Conservation (phyloP, 768 basidiomycete species). For the Pisolithus marmoratus region DNA sequence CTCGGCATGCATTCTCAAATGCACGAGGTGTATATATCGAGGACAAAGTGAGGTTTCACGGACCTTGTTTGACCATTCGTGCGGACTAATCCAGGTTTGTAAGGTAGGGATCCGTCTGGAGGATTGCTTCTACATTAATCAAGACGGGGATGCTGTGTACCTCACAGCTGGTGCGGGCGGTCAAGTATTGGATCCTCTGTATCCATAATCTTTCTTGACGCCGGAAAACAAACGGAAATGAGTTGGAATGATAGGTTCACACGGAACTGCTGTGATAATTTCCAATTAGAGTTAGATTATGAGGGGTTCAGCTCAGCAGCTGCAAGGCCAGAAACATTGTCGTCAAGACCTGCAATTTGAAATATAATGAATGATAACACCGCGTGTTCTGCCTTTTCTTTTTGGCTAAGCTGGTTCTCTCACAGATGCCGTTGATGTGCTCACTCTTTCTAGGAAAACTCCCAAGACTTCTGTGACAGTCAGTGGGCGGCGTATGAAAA, state of each 20-base stretch:
- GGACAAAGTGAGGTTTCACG: slow-evolving; percentile 42
- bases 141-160: slow-evolving; percentile 47
- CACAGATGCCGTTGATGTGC: no score
- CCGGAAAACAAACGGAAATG: slow-evolving; percentile 20
- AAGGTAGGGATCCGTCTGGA: slow-evolving; percentile 78
- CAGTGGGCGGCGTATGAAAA: no score
- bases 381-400: no score
- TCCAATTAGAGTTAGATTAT: neutral
- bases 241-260: neutral
- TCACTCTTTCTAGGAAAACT: no score
- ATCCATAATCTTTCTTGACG: slow-evolving; percentile 21
- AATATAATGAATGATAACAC: no score
- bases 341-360: no score
- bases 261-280: neutral
- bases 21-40: slow-evolving; percentile 78
- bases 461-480: no score
- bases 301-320: neutral
- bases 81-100: slow-evolving; percentile 7
- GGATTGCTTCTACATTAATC: slow-evolving; percentile 71
- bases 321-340: no score
- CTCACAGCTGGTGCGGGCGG: slow-evolving; percentile 66
- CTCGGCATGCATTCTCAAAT: slow-evolving; percentile 74
- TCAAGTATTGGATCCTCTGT: slow-evolving; percentile 37
- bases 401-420: no score
- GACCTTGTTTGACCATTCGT: neutral